Base-by-base conservation (phyloP, 495 filamentous ascomycete species). In the Chlorociboria aeruginascens region DNA sequence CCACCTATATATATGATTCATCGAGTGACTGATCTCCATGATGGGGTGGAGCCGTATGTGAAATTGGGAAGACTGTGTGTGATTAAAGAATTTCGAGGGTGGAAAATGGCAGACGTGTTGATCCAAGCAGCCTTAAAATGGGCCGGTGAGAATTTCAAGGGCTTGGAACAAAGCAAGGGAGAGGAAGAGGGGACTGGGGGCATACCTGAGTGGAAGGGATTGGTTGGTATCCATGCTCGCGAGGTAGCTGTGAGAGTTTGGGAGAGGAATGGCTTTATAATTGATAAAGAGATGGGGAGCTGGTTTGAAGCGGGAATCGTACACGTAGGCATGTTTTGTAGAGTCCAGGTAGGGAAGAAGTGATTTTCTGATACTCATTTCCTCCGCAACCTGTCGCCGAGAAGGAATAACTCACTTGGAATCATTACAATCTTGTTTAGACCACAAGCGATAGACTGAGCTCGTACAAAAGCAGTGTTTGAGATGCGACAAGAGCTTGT, bases 221-320 rank as follows among this genome's bases (percentile, higher is more conserved):
- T 90, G 51, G 61, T 84, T 3, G 73, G 85, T 56, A 70, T 78
- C 14, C 85, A 90, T 67, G 83, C 85, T 28, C 82, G 85, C 66
- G 72, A 67, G 50, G 50, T 61, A 6, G 77, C 81, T 30, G 69
- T 77, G 53, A 55, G 52, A 51, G 63, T 78, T 54, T 92, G 84
- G 74, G 55, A 58, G 50, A 65, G 66, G 47, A 66, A 76, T 61
- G 86, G 87, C 1, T 96, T 93, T 60, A 61, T 62, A 52, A 62
- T 71, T 9, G 88, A 95, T 66, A 67, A 77, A 61, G 63, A 58
- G 8, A 73, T 92, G 77, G 83, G 85, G 1, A 62, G 51, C 53
- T 95, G 88, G 86, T 66, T 69, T 37, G 87, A 94, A 66, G 85
- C 89, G 49, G 85, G 84, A 28, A 85, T 93, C 51, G 70, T 73